Percentiles rank a stretch among this genome's conserved stretches.
Evolutionary conservation across 164 flowering plant genomes (phyloP).

Genomic region (Saururus chinensis): DNA sequence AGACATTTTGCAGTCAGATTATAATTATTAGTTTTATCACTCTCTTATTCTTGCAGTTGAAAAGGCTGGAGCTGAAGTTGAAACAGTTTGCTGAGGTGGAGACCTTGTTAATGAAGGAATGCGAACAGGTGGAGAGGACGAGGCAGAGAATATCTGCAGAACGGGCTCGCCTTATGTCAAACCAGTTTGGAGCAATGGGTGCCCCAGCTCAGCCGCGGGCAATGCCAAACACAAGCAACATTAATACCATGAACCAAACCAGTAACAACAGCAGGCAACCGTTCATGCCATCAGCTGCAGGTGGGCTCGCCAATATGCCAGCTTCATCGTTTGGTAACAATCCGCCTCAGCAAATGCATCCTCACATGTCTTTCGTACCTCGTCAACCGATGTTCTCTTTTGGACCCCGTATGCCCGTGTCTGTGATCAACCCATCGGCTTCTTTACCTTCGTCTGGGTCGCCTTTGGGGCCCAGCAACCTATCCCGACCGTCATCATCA

Average conservation of each 20-base stretch:
- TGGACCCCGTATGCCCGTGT: slow-evolving; percentile 70
- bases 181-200: slow-evolving; percentile 43
- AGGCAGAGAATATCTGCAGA: slow-evolving; percentile 77
- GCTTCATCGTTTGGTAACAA: slow-evolving; percentile 47
- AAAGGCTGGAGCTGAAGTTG: slow-evolving; percentile 82
- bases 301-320: slow-evolving; percentile 17
- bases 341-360: slow-evolving; percentile 32
- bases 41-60: slow-evolving; percentile 39
- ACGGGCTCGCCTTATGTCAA: slow-evolving; percentile 43
- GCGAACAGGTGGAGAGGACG: slow-evolving; percentile 80
- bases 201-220: slow-evolving; percentile 11
- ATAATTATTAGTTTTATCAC: neutral
- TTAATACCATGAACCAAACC: slow-evolving; percentile 1
- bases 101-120: slow-evolving; percentile 74
- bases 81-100: slow-evolving; percentile 97
- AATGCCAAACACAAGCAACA: slow-evolving; percentile 4
- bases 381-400: slow-evolving; percentile 61
- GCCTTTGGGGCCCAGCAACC: slow-evolving; percentile 29
- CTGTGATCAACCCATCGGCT: slow-evolving; percentile 33
- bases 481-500: slow-evolving; percentile 57
- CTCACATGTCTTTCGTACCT: slow-evolving; percentile 64
- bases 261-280: slow-evolving; percentile 39
- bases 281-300: slow-evolving; percentile 16
- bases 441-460: slow-evolving; percentile 40
- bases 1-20: neutral